Evolutionary conservation across 164 flowering plant species (phyloP).

Genomic region (Umbellularia californica): DNA sequence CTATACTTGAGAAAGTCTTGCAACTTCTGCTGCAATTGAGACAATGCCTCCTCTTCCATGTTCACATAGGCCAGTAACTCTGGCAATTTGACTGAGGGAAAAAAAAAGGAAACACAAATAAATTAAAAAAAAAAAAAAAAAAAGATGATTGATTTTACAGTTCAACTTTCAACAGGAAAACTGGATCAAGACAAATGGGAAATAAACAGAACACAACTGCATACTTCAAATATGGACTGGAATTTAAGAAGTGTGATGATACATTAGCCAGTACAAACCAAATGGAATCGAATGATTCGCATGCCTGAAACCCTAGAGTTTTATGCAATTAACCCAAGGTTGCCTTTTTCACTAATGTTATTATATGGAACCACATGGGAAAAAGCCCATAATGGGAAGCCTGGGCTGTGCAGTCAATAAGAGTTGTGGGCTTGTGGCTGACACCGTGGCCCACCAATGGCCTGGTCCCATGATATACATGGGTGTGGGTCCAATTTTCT

Average conservation of each 20-base stretch:
- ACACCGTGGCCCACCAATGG: no score
- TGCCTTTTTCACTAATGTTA: no score
- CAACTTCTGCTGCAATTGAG: constrained; percentile 65
- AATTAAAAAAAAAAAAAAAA: not conserved
- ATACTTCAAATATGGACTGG: not conserved
- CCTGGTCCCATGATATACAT: no score
- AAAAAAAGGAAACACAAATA: not conserved
- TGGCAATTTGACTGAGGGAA: constrained; percentile 79
- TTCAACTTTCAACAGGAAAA: not conserved
- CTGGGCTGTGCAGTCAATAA: no score
- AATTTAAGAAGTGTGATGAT: not conserved
- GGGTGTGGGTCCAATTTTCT: no score
- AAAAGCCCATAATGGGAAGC: no score
- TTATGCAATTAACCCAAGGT: no score
- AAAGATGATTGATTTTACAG: not conserved
- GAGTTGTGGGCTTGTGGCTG: no score
- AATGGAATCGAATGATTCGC: not conserved
- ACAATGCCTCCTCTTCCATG: constrained; percentile 80
- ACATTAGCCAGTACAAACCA: not conserved
- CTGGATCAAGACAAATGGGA: not conserved
- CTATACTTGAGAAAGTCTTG: constrained; percentile 81
- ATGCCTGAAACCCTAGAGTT: no score
- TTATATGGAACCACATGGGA: no score
- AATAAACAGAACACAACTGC: not conserved
- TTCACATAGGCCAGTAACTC: constrained; percentile 73